Evolutionary conservation across 805 yeast genomes (phyloP).

Genomic region (Maudiozyma saulgeensis): DNA sequence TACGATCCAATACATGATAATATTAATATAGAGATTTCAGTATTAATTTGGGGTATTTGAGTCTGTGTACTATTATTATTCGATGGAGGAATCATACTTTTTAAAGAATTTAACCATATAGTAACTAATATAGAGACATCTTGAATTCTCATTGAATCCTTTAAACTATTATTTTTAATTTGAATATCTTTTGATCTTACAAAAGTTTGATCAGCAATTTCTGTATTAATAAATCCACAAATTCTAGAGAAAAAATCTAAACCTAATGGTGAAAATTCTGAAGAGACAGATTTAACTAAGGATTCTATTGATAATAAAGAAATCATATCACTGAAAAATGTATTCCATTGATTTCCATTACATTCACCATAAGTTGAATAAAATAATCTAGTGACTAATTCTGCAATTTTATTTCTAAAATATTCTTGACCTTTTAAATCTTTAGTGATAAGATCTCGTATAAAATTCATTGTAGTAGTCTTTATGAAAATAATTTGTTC

Average conservation of each 20-base stretch:
- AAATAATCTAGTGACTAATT: conserved; percentile 26
- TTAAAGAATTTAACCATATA: conserved; percentile 50
- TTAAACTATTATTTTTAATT: conserved; percentile 60
- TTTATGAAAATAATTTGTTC: conserved; percentile 15
- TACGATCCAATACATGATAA: conserved; percentile 68
- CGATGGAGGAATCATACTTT: conserved; percentile 8
- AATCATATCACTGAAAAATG: conserved; percentile 25
- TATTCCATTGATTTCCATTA: conserved; percentile 25
- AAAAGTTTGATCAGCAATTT: conserved; percentile 87
- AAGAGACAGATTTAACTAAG: conserved; percentile 2
- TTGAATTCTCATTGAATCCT: conserved; percentile 69
- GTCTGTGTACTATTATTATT: conserved; percentile 6
- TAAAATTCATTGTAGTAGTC: conserved; percentile 14
- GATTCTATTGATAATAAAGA: conserved; percentile 16
- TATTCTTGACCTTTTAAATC: conserved; percentile 23
- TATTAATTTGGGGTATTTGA: conserved; percentile 4
- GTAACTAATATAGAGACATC: conserved; percentile 60
- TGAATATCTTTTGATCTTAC: conserved; percentile 52
- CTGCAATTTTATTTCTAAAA: conserved; percentile 27
- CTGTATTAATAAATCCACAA: conserved; percentile 68
- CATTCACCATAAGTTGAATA: conserved; percentile 25
- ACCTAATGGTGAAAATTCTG: conserved; percentile 31
- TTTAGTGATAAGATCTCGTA: conserved; percentile 15
- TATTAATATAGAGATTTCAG: conserved; percentile 27
- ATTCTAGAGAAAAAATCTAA: conserved; percentile 70